Evolutionary conservation across 208 protist genomes (phyloP).

Genomic region (Acanthamoeba lenticulata): DNA sequence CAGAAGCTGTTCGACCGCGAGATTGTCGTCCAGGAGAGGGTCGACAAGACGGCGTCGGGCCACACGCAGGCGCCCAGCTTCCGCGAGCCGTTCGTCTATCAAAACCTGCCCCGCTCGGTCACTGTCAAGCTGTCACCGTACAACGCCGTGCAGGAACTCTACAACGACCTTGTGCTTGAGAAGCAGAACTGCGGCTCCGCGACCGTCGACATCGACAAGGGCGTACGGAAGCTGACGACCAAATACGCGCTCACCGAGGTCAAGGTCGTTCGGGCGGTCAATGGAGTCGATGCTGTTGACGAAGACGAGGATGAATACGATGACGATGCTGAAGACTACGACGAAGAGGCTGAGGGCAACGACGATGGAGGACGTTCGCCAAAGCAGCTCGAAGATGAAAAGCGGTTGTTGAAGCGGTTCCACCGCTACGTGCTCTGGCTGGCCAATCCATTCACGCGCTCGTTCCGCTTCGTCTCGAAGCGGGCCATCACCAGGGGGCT

Average conservation of each 20-base stretch:
- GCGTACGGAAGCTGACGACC: neutral
- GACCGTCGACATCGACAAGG: neutral
- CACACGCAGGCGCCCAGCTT: neutral
- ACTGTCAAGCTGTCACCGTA: neutral
- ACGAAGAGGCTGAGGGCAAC: neutral
- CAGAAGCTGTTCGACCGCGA: neutral
- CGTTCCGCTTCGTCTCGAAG: neutral
- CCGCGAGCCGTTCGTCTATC: neutral
- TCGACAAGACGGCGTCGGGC: neutral
- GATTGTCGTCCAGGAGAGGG: neutral
- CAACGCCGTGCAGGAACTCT: neutral
- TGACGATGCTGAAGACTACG: too few relatives aligned
- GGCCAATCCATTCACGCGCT: neutral
- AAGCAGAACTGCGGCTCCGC: neutral
- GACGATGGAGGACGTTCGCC: too few relatives aligned
- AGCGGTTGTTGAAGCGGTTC: neutral
- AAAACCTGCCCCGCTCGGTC: neutral
- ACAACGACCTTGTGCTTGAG: neutral
- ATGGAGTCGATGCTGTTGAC: too few relatives aligned
- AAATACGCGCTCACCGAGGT: neutral
- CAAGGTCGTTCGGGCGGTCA: too few relatives aligned
- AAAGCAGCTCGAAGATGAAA: neutral
- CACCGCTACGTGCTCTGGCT: neutral
- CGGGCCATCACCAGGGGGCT: neutral
- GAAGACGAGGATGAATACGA: too few relatives aligned